A percentile compares a stretch with the other conserved stretches of the same genome.
Evolutionary conservation across 2,329 filamentous ascomycete genomes (phyloP).

Genomic region (Huntiella moniliformis): DNA sequence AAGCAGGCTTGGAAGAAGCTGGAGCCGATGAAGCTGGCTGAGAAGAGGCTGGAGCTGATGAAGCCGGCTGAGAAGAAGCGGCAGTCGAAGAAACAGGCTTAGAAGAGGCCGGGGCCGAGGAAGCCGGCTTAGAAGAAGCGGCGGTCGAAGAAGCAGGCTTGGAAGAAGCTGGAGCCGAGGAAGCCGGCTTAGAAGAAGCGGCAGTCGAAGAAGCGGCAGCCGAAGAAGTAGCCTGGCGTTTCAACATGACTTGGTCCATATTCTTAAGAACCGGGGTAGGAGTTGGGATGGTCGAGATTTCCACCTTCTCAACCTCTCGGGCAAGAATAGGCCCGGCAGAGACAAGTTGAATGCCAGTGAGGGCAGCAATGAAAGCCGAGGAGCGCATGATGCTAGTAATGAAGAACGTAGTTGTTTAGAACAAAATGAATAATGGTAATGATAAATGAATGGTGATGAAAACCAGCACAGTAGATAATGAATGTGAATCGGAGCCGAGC

Average conservation of each 20-base stretch:
- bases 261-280: no score
- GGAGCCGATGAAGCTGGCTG: not conserved
- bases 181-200: not conserved
- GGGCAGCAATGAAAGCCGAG: slow-evolving; percentile 2
- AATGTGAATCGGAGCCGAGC: no score
- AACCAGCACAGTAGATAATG: not conserved
- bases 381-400: not conserved
- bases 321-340: slow-evolving; percentile 2
- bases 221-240: no score
- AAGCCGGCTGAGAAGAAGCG: not conserved
- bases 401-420: not conserved
- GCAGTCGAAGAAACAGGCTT: not conserved
- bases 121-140: not conserved
- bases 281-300: not conserved
- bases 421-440: not conserved
- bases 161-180: not conserved
- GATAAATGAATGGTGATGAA: not conserved
- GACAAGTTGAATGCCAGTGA: slow-evolving; percentile 2
- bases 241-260: no score
- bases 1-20: no score
- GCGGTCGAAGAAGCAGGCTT: not conserved
- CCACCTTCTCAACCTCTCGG: not conserved
- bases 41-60: not conserved
- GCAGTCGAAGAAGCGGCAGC: no score
- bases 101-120: not conserved